Evolutionary conservation across 352 stramenopile species (phyloP).

Genomic region (Globisporangium polare): DNA sequence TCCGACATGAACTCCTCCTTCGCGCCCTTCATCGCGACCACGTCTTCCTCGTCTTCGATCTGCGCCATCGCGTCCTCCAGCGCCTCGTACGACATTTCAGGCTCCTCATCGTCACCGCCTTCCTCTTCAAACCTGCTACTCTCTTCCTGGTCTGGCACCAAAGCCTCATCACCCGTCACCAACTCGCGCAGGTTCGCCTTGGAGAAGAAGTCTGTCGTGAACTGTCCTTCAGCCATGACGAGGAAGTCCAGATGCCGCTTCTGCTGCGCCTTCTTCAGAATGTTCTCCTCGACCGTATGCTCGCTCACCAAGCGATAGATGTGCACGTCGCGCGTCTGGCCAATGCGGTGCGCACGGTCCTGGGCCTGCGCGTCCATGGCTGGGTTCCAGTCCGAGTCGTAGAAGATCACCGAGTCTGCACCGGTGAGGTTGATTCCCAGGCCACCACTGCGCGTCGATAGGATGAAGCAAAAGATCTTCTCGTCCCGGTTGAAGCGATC

Average conservation of each 20-base stretch:
- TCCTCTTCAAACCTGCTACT: conserved; percentile 28
- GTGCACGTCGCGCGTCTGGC: conserved; percentile 97
- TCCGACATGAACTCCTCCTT: conserved; percentile 53
- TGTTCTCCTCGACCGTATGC: conserved; percentile 99
- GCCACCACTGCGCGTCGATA: conserved; percentile 96
- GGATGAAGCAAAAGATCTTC: conserved; percentile 98
- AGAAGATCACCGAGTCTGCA: conserved; percentile 93
- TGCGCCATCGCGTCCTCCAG: conserved; percentile 93
- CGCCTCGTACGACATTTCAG: conserved; percentile 56
- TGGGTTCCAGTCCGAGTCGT: conserved; percentile 94
- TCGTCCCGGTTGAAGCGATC: conserved; percentile 98
- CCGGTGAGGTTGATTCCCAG: conserved; percentile 99
- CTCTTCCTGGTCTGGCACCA: conserved; percentile 4
- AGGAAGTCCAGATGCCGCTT: conserved; percentile 97
- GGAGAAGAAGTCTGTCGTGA: conserved; percentile 83
- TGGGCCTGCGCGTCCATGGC: conserved; percentile 94
- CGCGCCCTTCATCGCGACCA: conserved; percentile 88
- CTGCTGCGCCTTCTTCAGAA: conserved; percentile 97
- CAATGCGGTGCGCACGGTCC: conserved; percentile 97
- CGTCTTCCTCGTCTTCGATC: conserved; percentile 95
- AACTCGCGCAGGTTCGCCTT: conserved; percentile 88
- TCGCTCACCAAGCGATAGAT: conserved; percentile 98
- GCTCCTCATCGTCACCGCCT: conserved; percentile 30
- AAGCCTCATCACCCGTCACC: conserved; percentile 51
- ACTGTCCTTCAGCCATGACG: conserved; percentile 77